These are phyloP conservation scores for Cystobasidium pallidum DNA, from an alignment of 1,284 basidiomycete species.

Conservation along the genomic window DNA sequence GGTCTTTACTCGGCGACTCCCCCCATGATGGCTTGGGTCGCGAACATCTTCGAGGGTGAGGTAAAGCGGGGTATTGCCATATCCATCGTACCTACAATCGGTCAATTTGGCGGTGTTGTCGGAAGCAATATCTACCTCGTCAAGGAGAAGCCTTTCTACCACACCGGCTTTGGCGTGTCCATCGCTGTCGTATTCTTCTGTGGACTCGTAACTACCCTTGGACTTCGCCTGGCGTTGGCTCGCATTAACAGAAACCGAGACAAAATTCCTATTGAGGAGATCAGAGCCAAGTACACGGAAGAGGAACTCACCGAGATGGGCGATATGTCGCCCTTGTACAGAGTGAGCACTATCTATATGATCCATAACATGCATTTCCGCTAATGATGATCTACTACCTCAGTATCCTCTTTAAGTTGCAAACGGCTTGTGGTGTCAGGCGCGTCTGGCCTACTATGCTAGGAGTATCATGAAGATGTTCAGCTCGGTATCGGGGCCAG, in stretches of 20 bases:
- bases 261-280: constrained; percentile 34
- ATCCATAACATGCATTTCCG: neutral
- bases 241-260: constrained; percentile 33
- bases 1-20: constrained; percentile 39
- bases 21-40: constrained; percentile 38
- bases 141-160: constrained; percentile 33
- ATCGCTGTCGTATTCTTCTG: constrained; percentile 28
- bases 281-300: constrained; percentile 36
- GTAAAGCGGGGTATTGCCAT: constrained; percentile 32
- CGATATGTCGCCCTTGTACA: constrained; percentile 23
- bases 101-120: constrained; percentile 38
- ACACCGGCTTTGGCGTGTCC: constrained; percentile 35
- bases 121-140: constrained; percentile 36
- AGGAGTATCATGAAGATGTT: no score
- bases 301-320: constrained; percentile 35
- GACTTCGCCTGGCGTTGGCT: constrained; percentile 23
- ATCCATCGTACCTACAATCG: constrained; percentile 30
- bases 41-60: constrained; percentile 35
- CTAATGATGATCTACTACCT: neutral
- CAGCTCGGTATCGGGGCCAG: no score
- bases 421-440: no score
- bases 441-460: no score
- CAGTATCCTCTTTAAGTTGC: constrained; percentile 20
- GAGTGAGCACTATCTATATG: neutral
- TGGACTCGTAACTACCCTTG: constrained; percentile 20